A percentile compares a stretch with the other conserved stretches of the same genome.
Evolutionary conservation across 176 grass and related monocot species (phyloP).

Genomic region (Juncus effusus): DNA sequence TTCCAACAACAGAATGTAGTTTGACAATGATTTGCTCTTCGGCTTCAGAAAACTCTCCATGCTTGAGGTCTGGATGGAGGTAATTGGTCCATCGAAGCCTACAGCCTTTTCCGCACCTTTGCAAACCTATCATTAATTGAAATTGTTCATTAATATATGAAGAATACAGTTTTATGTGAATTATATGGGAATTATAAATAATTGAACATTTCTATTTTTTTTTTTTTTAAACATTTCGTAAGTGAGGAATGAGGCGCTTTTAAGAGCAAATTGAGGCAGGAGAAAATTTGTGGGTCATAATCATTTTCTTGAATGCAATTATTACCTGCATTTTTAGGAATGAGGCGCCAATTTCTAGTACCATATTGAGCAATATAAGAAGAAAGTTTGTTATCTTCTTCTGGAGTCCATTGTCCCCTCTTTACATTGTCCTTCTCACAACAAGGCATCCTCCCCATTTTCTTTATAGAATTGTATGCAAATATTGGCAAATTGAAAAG

Average conservation of each 20-base stretch:
- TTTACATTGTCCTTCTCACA: conserved; percentile 98
- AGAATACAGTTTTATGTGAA: no score
- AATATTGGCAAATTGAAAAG: not conserved
- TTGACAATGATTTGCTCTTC: conserved; percentile 96
- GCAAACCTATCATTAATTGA: conserved; percentile 46
- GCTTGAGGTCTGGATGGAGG: conserved; percentile 90
- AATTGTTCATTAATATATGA: no score
- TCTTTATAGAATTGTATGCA: not conserved
- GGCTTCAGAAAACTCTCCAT: conserved; percentile 79
- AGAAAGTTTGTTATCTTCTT: conserved; percentile 97
- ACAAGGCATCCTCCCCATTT: conserved; percentile 88
- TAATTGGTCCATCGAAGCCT: conserved; percentile 94
- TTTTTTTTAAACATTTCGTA: no score
- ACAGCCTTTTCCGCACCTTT: conserved; percentile 96
- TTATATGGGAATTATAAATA: no score
- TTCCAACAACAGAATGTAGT: conserved; percentile 91
- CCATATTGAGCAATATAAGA: conserved; percentile 84
- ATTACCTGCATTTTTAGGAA: conserved; percentile 94
- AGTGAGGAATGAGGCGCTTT: no score
- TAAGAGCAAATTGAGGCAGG: no score
- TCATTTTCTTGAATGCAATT: not conserved
- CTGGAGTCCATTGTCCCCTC: conserved; percentile 93
- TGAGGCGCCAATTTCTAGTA: conserved; percentile 92
- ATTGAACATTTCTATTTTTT: no score
- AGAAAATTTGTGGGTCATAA: not conserved